Conservation (phyloP, 805 yeast species). For the Yarrowia deformans region DNA sequence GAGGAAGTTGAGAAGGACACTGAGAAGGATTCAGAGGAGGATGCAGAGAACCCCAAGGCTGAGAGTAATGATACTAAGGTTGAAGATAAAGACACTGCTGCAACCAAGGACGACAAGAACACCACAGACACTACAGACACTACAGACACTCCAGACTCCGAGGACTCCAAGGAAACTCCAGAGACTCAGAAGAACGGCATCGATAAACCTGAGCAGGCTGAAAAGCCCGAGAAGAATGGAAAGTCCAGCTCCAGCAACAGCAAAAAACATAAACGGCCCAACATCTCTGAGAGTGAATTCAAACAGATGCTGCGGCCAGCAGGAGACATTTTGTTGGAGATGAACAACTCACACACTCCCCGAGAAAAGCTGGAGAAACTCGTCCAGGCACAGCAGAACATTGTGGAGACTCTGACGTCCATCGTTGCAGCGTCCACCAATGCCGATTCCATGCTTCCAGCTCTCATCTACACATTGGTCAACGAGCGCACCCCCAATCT, state of each 20-base stretch:
- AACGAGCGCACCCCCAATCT: constrained; percentile 48
- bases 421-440: constrained; percentile 42
- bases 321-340: constrained; percentile 26
- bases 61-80: not conserved
- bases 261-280: constrained; percentile 5
- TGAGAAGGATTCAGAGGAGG: not conserved
- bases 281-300: constrained; percentile 29
- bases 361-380: constrained; percentile 50
- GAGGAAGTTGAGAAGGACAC: no score
- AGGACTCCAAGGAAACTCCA: not conserved
- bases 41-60: not conserved
- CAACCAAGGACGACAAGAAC: constrained; percentile 27
- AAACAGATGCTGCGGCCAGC: constrained; percentile 33
- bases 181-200: not conserved
- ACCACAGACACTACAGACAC: not conserved
- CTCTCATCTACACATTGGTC: constrained; percentile 50
- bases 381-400: constrained; percentile 50
- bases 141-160: not conserved
- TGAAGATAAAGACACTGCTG: constrained; percentile 24
- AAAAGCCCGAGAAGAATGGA: not conserved
- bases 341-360: constrained; percentile 48
- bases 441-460: constrained; percentile 54
- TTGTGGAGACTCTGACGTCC: constrained; percentile 46
- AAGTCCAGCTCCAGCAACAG: not conserved
- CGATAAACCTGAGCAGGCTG: not conserved